Conservation (phyloP, 148 eudicot genomes). For the Arbutus unedo region DNA sequence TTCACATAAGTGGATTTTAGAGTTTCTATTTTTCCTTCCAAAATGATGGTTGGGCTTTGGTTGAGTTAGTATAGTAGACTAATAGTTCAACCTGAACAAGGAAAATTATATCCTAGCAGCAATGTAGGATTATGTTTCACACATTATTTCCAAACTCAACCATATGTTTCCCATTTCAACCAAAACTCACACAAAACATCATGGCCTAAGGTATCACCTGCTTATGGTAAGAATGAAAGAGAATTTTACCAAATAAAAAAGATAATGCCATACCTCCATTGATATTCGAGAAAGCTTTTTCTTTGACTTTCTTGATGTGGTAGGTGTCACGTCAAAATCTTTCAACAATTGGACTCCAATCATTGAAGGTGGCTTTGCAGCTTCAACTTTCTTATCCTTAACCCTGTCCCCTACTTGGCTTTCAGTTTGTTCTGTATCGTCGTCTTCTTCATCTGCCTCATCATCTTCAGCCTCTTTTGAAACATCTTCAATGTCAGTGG, state of each 20-base stretch:
- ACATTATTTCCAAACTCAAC: neutral
- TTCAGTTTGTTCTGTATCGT: slow-evolving; percentile 71
- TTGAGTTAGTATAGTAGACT: neutral
- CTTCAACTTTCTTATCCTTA: slow-evolving; percentile 73
- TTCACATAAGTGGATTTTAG: neutral
- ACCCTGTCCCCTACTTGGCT: slow-evolving; percentile 62
- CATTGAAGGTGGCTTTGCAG: slow-evolving; percentile 87
- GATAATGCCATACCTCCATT: slow-evolving; percentile 42
- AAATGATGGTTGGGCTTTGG: neutral
- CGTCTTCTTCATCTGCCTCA: slow-evolving; percentile 81
- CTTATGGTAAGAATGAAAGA: neutral
- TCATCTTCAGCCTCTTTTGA: slow-evolving; percentile 71
- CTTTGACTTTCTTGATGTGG: slow-evolving; percentile 55
- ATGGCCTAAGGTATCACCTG: neutral
- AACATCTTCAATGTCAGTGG: slow-evolving; percentile 54
- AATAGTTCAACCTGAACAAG: neutral
- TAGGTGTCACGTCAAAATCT: slow-evolving; percentile 53
- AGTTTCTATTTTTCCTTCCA: neutral
- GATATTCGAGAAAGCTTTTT: slow-evolving; percentile 47
- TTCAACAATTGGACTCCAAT: slow-evolving; percentile 86
- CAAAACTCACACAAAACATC: neutral
- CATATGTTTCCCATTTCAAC: neutral
- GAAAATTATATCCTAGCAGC: neutral
- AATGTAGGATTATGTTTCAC: neutral
- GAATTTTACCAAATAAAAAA: neutral